These are phyloP conservation scores for Flaveria floridana DNA, from an alignment of 140 eudicot species.

Conservation along the genomic window DNA sequence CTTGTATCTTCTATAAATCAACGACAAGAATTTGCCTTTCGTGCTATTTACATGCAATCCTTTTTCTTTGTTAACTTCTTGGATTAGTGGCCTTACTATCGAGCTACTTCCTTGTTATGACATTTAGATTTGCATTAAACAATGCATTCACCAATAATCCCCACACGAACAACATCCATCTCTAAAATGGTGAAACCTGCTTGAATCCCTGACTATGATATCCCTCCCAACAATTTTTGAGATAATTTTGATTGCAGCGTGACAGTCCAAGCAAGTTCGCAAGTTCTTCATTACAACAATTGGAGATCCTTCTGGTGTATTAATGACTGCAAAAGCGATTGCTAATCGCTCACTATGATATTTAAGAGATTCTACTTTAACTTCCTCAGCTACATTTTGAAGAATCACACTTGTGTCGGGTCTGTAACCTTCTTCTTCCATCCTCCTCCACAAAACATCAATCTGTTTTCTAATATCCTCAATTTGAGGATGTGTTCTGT, in stretches of 20 bases:
- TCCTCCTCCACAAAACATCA: conserved; percentile 41
- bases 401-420: conserved; percentile 73
- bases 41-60: conserved; percentile 16
- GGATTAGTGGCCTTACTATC: neutral
- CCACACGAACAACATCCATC: conserved; percentile 85
- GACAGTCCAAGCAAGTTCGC: conserved; percentile 83
- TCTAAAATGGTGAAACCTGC: conserved; percentile 79
- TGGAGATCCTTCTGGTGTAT: conserved; percentile 68
- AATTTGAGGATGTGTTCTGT: conserved; percentile 59
- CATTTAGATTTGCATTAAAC: neutral
- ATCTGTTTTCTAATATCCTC: conserved; percentile 55
- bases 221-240: conserved; percentile 71
- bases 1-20: neutral
- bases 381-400: conserved; percentile 65
- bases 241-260: conserved; percentile 81
- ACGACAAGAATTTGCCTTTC: neutral
- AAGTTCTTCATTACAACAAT: conserved; percentile 73
- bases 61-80: conserved; percentile 19
- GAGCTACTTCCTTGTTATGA: conserved; percentile 5
- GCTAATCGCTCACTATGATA: conserved; percentile 84
- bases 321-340: conserved; percentile 69
- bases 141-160: conserved; percentile 71
- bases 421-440: conserved; percentile 81
- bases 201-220: conserved; percentile 69
- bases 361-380: conserved; percentile 66